Conservation (phyloP, 2,329 filamentous ascomycete genomes). For the Claviceps lovelessii region DNA sequence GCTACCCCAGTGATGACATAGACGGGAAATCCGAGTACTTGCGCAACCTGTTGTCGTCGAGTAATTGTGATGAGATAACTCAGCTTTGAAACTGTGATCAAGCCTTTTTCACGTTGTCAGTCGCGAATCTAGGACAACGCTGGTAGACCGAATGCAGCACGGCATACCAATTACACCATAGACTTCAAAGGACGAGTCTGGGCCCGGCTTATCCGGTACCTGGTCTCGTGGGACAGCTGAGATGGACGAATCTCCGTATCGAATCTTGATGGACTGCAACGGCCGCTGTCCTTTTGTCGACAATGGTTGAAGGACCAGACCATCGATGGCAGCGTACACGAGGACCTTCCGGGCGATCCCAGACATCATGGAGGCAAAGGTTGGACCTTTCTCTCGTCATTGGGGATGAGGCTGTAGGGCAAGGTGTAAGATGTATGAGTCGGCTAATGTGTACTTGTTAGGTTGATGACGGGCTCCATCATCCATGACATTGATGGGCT, state of each 20-base stretch:
- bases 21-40: slow-evolving; percentile 65
- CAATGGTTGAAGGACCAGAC: slow-evolving; percentile 64
- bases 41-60: slow-evolving; percentile 73
- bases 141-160: slow-evolving; percentile 1
- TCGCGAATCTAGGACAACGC: slow-evolving; percentile 7
- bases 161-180: slow-evolving; percentile 42
- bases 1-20: slow-evolving; percentile 83
- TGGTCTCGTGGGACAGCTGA: slow-evolving; percentile 31
- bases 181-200: slow-evolving; percentile 40
- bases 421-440: not conserved
- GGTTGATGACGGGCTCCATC: not conserved
- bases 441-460: not conserved
- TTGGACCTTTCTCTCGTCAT: not conserved
- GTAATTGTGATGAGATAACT: slow-evolving; percentile 82
- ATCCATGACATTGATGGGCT: not conserved
- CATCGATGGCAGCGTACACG: slow-evolving; percentile 69
- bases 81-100: slow-evolving; percentile 67
- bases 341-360: slow-evolving; percentile 64
- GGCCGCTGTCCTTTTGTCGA: slow-evolving; percentile 43
- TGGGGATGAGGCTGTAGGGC: not conserved
- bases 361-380: slow-evolving; percentile 42
- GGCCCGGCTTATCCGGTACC: slow-evolving; percentile 27
- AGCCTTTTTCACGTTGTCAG: slow-evolving; percentile 37
- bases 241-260: slow-evolving; percentile 47
- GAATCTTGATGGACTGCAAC: slow-evolving; percentile 48